phyloP scores from a whole-genome alignment of 1,139 yeast genomes.

The Zygosaccharomyces sapae region DNA sequence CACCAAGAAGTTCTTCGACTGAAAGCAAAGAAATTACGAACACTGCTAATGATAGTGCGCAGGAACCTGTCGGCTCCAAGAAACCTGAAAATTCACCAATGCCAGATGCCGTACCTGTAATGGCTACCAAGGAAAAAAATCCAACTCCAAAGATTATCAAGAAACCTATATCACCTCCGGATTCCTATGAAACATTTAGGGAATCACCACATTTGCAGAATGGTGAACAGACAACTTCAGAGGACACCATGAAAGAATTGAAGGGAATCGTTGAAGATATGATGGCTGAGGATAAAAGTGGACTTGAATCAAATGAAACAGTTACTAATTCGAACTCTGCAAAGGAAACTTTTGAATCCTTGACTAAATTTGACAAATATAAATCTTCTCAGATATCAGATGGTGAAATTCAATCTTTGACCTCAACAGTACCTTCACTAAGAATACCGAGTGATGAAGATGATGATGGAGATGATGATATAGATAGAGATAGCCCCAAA shows the following conservation, averaged over 20 bases:
- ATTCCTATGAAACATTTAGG: not conserved
- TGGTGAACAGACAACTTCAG: conserved; percentile 14
- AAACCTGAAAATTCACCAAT: not conserved
- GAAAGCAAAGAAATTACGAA: conserved; percentile 2
- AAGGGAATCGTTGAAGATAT: conserved; percentile 37
- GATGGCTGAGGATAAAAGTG: conserved; percentile 27
- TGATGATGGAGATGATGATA: conserved; percentile 5
- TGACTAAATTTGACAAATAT: conserved; percentile 32
- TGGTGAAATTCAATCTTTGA: conserved; percentile 4
- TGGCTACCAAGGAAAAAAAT: not conserved
- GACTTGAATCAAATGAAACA: conserved; percentile 17
- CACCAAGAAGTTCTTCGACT: conserved; percentile 9
- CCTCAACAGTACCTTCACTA: conserved; percentile 22
- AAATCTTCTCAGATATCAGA: conserved; percentile 17
- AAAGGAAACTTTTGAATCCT: conserved; percentile 25
- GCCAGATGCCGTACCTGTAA: not conserved
- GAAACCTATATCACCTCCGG: not conserved
- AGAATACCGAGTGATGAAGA: conserved; percentile 15
- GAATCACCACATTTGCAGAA: not conserved
- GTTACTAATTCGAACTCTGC: conserved; percentile 14
- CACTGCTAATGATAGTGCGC: not conserved
- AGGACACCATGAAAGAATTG: conserved; percentile 28
- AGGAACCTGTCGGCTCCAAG: not conserved
- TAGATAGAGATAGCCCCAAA: conserved; percentile 8
- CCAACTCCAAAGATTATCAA: not conserved